Conservation (phyloP, 495 filamentous ascomycete species). For the Annulohypoxylon stygium region DNA sequence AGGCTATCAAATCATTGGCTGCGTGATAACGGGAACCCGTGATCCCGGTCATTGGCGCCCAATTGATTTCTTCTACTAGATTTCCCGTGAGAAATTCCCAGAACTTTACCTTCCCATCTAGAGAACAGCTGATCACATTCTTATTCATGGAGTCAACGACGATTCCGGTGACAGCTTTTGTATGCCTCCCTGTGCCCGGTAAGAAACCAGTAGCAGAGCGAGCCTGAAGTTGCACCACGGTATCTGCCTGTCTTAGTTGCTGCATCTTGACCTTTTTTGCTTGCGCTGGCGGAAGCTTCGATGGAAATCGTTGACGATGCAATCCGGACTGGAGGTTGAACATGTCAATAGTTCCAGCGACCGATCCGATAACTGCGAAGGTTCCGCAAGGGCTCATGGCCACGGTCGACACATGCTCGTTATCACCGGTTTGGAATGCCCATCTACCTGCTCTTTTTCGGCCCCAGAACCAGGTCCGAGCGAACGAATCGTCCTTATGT, state of each 20-base stretch:
- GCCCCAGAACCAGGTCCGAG: slow-evolving; percentile 98
- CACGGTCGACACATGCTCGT: slow-evolving; percentile 86
- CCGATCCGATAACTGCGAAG: slow-evolving; percentile 92
- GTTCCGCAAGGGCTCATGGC: slow-evolving; percentile 91
- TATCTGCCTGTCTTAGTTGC: slow-evolving; percentile 61
- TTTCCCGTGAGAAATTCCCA: slow-evolving; percentile 90
- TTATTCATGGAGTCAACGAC: slow-evolving; percentile 87
- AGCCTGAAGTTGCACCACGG: slow-evolving; percentile 62
- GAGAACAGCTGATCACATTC: slow-evolving; percentile 82
- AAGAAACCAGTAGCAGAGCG: slow-evolving; percentile 56
- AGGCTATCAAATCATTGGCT: slow-evolving; percentile 85
- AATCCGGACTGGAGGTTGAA: slow-evolving; percentile 96
- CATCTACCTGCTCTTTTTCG: slow-evolving; percentile 92
- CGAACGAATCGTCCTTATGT: slow-evolving; percentile 86
- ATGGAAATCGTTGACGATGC: slow-evolving; percentile 86
- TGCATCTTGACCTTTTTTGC: slow-evolving; percentile 71
- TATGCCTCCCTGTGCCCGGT: slow-evolving; percentile 74
- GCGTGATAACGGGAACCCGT: slow-evolving; percentile 84
- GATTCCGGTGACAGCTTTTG: slow-evolving; percentile 84
- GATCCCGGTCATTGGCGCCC: slow-evolving; percentile 81
- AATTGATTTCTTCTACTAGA: slow-evolving; percentile 84
- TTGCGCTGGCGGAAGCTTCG: slow-evolving; percentile 73
- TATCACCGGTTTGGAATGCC: slow-evolving; percentile 89
- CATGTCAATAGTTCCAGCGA: slow-evolving; percentile 85
- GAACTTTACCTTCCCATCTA: slow-evolving; percentile 98